Evolutionary conservation across 345 rosid species (phyloP), one percentile per base, ranked within the genome.

Genomic region (Durio zibethinus): DNA sequence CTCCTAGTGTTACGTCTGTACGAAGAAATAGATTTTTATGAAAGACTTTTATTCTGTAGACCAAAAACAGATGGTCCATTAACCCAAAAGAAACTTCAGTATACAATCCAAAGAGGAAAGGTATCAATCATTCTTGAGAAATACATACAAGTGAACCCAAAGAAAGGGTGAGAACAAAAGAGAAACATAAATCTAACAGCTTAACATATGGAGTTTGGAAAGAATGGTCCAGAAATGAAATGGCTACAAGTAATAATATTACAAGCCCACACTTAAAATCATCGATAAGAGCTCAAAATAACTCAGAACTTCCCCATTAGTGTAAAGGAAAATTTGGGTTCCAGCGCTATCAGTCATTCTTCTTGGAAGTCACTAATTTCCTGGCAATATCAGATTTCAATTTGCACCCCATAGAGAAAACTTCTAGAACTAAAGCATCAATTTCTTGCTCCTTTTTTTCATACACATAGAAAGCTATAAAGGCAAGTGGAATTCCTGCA

Each of bases 371-470:
- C 48, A 11, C 14, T 31, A 89, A 65, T 71, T 86, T 91, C 80
- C 74, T 85, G 66, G 78, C 75, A 11, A 87, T 35, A 62, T 80
- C 71, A n/a, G 93, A 83, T 84, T 82, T 90, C 76, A 68, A 74
- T 80, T 87, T 84, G 89, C 84, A 66, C 2, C 84, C 84, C 16
- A 65, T 64, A 23, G 92, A 85, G 72, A 87, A 71, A 35, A 83
- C 80, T 45, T 85, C 86, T 77, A 76, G 72, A 38, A 89, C 29
- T 70, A 84, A 50, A 8, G 84, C 80, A 79, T 93, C 94, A 15
- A 90, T 88, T 82, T 90, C 92, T 75, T 84, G 83, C 82, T 93
- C 98, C 36, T 85, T 85, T 53, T 80, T 90, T 79, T 93, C 98
- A 48, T 90, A 90, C 57, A 87, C 47, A 27, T 40, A 72, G 82